Percentiles rank a stretch among this genome's conserved stretches.
phyloP scores from a whole-genome alignment of 129 eudicot genomes.

The Rutidosis leptorrhynchoides region DNA sequence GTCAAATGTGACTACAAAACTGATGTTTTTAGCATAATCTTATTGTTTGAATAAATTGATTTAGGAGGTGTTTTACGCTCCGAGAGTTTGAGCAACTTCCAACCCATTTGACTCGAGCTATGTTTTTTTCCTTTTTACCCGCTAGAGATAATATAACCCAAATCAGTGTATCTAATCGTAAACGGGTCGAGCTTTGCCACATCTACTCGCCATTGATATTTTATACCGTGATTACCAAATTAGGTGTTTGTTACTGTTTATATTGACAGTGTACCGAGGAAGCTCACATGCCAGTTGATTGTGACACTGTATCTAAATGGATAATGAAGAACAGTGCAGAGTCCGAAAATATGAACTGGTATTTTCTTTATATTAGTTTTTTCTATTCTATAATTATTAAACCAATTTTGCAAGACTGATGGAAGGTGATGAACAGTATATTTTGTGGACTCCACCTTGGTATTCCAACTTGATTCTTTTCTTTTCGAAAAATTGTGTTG shows the following conservation, averaged over 20 bases:
- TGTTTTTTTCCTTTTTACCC: background rate
- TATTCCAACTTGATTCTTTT: no score
- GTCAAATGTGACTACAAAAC: background rate
- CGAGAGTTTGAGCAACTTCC: no score
- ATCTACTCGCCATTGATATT: background rate
- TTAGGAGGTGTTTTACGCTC: background rate
- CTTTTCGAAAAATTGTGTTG: no score
- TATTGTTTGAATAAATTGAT: background rate
- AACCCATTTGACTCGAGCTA: background rate
- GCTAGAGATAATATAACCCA: background rate
- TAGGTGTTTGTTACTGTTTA: constrained; percentile 7
- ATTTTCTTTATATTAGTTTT: constrained; percentile 10
- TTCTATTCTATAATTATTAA: background rate
- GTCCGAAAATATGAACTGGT: constrained; percentile 77
- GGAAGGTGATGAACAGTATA: background rate
- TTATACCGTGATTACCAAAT: background rate
- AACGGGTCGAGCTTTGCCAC: background rate
- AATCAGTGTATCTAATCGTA: background rate
- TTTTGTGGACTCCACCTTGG: background rate
- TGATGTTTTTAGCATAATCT: background rate
- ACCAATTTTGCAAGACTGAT: background rate
- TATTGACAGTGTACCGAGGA: constrained; percentile 68
- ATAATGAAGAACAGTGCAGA: constrained; percentile 65
- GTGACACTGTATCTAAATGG: no score
- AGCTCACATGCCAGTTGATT: constrained; percentile 76